Conservation (phyloP, 1,284 basidiomycete species). For the Tilletia caries region DNA sequence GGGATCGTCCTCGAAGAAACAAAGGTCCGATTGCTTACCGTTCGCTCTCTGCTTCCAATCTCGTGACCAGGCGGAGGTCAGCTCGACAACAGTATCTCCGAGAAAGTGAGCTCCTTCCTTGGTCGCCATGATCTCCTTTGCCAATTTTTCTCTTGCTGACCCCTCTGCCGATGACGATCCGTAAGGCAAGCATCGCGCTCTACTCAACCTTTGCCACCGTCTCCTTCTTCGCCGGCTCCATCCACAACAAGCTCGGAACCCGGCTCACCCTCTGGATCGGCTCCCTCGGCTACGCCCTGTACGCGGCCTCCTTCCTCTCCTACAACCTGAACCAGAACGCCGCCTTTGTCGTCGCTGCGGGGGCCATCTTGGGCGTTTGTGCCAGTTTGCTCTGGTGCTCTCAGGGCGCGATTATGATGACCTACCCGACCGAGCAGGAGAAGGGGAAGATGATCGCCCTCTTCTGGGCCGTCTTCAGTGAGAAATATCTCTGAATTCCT, state of each 20-base stretch:
- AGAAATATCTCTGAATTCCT: conserved; percentile 13
- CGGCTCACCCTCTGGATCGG: conserved; percentile 69
- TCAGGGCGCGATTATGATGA: conserved; percentile 77
- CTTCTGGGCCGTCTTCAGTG: conserved; percentile 12
- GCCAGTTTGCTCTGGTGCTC: conserved; percentile 67
- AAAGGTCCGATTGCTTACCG: background rate
- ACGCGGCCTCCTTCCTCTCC: conserved; percentile 67
- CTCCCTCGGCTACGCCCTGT: conserved; percentile 60
- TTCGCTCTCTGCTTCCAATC: background rate
- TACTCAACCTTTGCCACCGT: conserved; percentile 47
- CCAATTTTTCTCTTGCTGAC: background rate
- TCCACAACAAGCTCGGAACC: conserved; percentile 65
- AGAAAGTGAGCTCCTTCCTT: background rate
- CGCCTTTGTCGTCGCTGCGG: conserved; percentile 64
- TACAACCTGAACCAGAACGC: conserved; percentile 53
- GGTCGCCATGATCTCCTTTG: background rate
- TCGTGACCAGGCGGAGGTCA: conserved; percentile 6
- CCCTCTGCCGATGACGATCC: background rate
- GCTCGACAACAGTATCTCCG: background rate
- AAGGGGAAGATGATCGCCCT: conserved; percentile 61
- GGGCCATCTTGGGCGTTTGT: conserved; percentile 75
- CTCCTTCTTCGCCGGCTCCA: conserved; percentile 65
- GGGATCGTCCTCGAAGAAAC: too few relatives aligned
- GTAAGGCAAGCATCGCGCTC: conserved; percentile 33
- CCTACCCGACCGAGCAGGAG: conserved; percentile 68